Evolutionary conservation across 306 rosid species (phyloP).

Genomic region (Acacia acuminata): DNA sequence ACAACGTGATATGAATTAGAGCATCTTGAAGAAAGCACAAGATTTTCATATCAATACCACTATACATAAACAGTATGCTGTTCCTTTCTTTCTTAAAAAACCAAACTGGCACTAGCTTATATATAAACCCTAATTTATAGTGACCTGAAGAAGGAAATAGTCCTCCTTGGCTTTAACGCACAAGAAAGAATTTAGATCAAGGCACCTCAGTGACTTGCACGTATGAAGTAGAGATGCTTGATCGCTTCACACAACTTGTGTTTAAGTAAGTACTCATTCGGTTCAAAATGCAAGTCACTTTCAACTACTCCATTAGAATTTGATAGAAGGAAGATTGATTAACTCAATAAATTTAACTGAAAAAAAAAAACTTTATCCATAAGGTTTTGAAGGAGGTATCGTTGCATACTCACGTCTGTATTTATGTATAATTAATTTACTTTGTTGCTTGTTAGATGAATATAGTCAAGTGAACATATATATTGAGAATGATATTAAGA

Average conservation of each 20-base stretch:
- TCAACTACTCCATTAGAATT: too few species aligned
- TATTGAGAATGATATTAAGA: neutral
- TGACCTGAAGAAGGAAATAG: neutral
- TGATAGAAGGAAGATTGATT: too few species aligned
- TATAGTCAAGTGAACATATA: neutral
- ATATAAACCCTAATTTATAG: neutral
- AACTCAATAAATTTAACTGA: too few species aligned
- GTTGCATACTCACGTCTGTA: neutral
- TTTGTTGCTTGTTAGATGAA: neutral
- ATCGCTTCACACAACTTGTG: neutral
- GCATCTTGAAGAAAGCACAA: neutral
- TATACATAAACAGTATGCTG: neutral
- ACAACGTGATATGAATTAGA: neutral
- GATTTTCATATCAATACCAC: neutral
- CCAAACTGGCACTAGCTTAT: neutral
- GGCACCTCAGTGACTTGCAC: neutral
- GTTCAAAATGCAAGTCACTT: too few species aligned
- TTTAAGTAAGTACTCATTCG: too few species aligned
- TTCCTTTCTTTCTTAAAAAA: neutral
- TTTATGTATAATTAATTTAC: neutral
- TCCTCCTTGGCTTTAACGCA: neutral
- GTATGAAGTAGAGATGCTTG: neutral
- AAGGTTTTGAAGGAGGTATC: neutral
- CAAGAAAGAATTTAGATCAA: neutral
- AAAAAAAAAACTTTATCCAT: too few species aligned